Evolutionary conservation across 208 protist species (phyloP).

Genomic region (Strigomonas culicis): DNA sequence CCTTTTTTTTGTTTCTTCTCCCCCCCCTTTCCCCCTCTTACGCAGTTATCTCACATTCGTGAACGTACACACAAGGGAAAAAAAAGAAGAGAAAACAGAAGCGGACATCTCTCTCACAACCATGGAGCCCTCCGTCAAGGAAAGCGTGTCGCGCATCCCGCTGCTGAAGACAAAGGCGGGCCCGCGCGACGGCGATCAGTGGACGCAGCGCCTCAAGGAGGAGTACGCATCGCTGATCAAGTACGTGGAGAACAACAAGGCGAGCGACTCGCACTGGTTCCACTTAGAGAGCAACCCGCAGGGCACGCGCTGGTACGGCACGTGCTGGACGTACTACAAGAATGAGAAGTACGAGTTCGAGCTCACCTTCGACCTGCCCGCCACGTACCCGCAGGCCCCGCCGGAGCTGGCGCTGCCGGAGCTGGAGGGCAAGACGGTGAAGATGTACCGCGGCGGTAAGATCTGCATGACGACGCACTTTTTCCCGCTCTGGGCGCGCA

Average conservation of each 20-base stretch:
- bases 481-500: constrained; percentile 96
- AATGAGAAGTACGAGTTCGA: constrained; percentile 97
- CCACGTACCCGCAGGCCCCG: constrained; percentile 94
- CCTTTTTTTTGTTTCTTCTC: constrained; percentile 3
- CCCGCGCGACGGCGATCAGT: constrained; percentile 94
- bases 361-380: constrained; percentile 97
- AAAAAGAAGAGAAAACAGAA: neutral
- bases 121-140: constrained; percentile 83
- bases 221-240: constrained; percentile 96
- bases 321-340: constrained; percentile 96
- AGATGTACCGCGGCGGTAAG: constrained; percentile 98
- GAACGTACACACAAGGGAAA: neutral
- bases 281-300: constrained; percentile 92
- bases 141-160: constrained; percentile 94
- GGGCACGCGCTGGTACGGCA: constrained; percentile 96
- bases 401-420: constrained; percentile 96
- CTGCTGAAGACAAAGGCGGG: constrained; percentile 94
- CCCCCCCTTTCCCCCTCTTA: neutral
- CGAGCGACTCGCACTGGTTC: constrained; percentile 96
- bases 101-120: neutral
- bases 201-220: constrained; percentile 96
- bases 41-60: neutral
- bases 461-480: constrained; percentile 98
- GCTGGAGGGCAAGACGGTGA: constrained; percentile 97
- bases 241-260: constrained; percentile 96